Percentiles rank a stretch among this genome's conserved stretches.
Conservation (phyloP, 2,329 filamentous ascomycete species). For the Onygenales sp. region DNA sequence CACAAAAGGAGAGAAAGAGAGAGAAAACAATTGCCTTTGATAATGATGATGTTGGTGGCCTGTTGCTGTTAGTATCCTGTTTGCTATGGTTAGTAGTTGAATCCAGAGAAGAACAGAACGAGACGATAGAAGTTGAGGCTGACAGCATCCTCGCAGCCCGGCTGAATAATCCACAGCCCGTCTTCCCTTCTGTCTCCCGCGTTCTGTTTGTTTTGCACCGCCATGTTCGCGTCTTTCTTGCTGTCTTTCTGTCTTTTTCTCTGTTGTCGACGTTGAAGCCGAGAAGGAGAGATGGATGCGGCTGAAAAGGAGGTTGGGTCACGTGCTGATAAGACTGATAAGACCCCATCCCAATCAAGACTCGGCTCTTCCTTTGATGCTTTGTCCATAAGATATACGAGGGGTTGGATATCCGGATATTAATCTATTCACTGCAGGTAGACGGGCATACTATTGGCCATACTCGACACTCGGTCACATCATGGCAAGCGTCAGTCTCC, state of each 20-base stretch:
- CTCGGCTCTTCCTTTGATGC: neutral
- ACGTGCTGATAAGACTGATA: slow-evolving; percentile 2
- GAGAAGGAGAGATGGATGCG: neutral
- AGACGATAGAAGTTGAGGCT: no score
- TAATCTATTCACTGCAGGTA: neutral
- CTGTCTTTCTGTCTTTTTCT: neutral
- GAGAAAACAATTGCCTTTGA: neutral
- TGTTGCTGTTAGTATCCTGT: neutral
- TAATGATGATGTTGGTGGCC: neutral
- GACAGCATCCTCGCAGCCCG: no score
- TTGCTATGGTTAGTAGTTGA: neutral
- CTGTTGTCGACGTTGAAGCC: neutral
- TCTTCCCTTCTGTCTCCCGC: neutral
- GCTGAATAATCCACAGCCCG: no score
- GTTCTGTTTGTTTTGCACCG: neutral
- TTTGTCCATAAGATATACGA: neutral
- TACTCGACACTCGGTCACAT: no score
- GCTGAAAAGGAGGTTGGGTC: neutral
- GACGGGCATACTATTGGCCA: no score
- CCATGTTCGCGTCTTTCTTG: neutral
- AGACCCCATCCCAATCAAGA: neutral
- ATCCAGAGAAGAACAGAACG: no score
- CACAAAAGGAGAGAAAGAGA: neutral
- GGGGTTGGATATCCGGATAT: neutral
- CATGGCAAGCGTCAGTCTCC: slow-evolving; percentile 3